phyloP scores from a whole-genome alignment of 2,329 filamentous ascomycete genomes.

The Alternaria rosae region DNA sequence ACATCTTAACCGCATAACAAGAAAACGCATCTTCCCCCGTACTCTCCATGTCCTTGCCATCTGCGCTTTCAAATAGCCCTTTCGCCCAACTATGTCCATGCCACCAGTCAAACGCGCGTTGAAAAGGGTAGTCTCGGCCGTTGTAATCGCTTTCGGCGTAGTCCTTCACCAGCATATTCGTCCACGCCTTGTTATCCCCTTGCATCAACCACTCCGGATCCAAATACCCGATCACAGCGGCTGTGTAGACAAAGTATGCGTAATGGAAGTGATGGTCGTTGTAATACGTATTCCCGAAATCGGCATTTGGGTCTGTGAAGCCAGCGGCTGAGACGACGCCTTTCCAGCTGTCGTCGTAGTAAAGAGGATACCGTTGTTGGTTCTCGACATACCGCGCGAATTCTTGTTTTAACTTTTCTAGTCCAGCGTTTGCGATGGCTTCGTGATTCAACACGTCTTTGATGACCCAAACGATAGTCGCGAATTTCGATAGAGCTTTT shows the following conservation, averaged over 20 bases:
- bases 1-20: conserved; percentile 90
- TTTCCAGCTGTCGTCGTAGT: conserved; percentile 72
- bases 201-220: conserved; percentile 74
- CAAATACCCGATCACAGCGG: conserved; percentile 80
- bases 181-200: conserved; percentile 74
- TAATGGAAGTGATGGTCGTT: conserved; percentile 72
- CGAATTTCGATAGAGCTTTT: conserved; percentile 59
- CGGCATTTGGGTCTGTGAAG: conserved; percentile 74
- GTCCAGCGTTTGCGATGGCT: conserved; percentile 55
- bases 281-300: conserved; percentile 88
- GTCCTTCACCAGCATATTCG: conserved; percentile 86
- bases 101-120: conserved; percentile 89
- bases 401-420: conserved; percentile 58
- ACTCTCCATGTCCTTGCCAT: conserved; percentile 87
- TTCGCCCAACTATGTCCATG: conserved; percentile 95
- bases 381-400: conserved; percentile 58
- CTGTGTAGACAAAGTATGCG: conserved; percentile 88
- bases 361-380: conserved; percentile 57
- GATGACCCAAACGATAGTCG: conserved; percentile 53
- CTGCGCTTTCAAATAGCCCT: conserved; percentile 72
- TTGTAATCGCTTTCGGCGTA: conserved; percentile 80
- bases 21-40: conserved; percentile 91
- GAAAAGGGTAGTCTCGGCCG: conserved; percentile 72
- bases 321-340: conserved; percentile 80
- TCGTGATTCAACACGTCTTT: conserved; percentile 67